These are phyloP conservation scores for Lactifluus rugatus DNA, from an alignment of 768 basidiomycete genomes.

Conservation along the genomic window DNA sequence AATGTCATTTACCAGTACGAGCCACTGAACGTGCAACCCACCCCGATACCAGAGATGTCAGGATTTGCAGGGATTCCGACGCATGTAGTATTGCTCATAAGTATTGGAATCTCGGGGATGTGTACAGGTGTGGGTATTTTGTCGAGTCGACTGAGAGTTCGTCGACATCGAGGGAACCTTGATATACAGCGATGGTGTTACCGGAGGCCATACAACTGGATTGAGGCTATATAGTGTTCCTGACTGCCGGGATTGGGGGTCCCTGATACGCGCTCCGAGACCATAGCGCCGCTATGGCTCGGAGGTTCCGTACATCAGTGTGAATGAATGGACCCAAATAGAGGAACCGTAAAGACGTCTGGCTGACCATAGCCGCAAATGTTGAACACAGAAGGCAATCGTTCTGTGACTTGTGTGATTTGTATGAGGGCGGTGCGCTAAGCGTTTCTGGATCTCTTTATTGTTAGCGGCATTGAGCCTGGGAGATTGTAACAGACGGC, in stretches of 20 bases:
- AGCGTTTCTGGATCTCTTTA: not conserved
- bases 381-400: not conserved
- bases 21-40: not conserved
- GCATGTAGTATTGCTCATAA: not conserved
- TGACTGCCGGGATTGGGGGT: not conserved
- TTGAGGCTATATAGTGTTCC: not conserved
- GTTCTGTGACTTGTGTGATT: not conserved
- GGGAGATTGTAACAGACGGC: no score
- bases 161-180: not conserved
- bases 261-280: not conserved
- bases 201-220: not conserved
- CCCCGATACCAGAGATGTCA: not conserved
- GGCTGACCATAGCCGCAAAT: not conserved
- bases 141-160: not conserved
- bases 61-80: not conserved
- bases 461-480: not conserved
- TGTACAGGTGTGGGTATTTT: not conserved
- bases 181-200: not conserved
- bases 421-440: not conserved
- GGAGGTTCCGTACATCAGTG: not conserved
- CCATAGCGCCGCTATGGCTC: not conserved
- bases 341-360: not conserved
- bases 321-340: not conserved
- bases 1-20: not conserved
- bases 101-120: not conserved